Percentiles rank a stretch among this genome's conserved stretches.
Conservation (phyloP, 345 rosid species). For the Brassica nigra region DNA sequence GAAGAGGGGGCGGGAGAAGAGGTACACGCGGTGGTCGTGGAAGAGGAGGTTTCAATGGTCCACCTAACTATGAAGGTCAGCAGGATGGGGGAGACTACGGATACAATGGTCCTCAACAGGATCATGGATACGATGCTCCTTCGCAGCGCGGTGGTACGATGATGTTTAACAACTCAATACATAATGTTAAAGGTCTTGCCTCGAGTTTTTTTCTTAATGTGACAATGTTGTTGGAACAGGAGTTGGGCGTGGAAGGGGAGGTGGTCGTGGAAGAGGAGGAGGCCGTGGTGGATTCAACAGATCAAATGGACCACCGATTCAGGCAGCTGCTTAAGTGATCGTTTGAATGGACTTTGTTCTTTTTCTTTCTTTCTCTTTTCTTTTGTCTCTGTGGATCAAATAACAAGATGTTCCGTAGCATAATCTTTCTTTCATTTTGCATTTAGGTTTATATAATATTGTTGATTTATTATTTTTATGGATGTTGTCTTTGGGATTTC, state of each 20-base stretch:
- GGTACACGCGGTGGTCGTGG: constrained; percentile 75
- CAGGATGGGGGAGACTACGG: constrained; percentile 61
- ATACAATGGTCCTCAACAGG: not conserved
- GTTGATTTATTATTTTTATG: constrained; percentile 28
- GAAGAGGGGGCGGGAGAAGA: constrained; percentile 84
- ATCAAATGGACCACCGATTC: constrained; percentile 39
- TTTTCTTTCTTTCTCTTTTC: not conserved
- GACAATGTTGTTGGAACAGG: constrained; percentile 41
- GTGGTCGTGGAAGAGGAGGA: constrained; percentile 63
- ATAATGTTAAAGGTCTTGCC: not conserved
- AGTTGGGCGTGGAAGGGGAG: constrained; percentile 64
- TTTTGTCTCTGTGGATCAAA: not conserved
- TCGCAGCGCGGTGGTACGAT: constrained; percentile 33
- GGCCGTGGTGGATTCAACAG: constrained; percentile 40
- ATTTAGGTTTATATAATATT: constrained; percentile 29
- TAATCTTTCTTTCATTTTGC: constrained; percentile 35
- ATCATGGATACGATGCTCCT: constrained; percentile 44
- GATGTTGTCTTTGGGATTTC: constrained; percentile 27
- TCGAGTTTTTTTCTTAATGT: not conserved
- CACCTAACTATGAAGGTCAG: constrained; percentile 33
- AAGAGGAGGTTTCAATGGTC: constrained; percentile 71
- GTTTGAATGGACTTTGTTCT: not conserved
- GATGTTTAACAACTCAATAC: not conserved
- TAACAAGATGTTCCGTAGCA: constrained; percentile 52
- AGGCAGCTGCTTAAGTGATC: constrained; percentile 30